Evolutionary conservation across 2,329 filamentous ascomycete species (phyloP), one percentile per base, ranked within the genome.

Genomic region (Paraphaeosphaeria minitans): DNA sequence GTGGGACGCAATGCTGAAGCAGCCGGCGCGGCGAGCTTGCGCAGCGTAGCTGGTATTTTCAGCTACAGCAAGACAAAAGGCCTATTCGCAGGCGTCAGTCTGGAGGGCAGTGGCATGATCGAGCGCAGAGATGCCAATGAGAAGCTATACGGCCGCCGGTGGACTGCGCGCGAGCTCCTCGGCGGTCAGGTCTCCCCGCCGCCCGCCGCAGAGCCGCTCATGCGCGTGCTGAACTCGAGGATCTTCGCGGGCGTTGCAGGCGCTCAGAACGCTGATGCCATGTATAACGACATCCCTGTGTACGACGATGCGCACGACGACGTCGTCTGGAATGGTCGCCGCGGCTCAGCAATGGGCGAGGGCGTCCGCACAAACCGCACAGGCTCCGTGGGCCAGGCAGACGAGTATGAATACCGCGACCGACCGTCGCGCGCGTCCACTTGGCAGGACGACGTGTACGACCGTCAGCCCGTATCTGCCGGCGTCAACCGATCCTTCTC

Each of bases 31-130:
- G 95, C 95, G 8, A 97, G 92, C 67, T 83, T 96, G 63, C 94
- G 88, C 81, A 89, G 92, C 63, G 90, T 98, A 9, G 91, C 93
- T 0, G 95, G 92, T 54, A 89, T 99, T 51, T 99, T 99, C 82
- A 92, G 91, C 71, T 99, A 99, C 83, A 95, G 90, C 76, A 98
- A 97, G 81, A 99, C 95, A 13, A 98, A 97, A 81, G 95, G 95
- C 21, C 81, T 99, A 33, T 99, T 99, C 69, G 95, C 95, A 5
- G 95, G 95, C 73, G 93, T 99, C 49, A 96, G 91, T 67, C 82
- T 99, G 66, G 95, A 99, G 77, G 95, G 95, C 22, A 94, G 90
- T 61, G 93, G 91, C 54, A 89, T 99, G 65, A 91, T 98, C 63
- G 95, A 99, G 81, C 87, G 95, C 64, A 90, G 93, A 79, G 95